Percentiles rank a stretch among this genome's conserved stretches.
Conservation (phyloP, 805 yeast genomes). For the Starmerella vaccinii region DNA sequence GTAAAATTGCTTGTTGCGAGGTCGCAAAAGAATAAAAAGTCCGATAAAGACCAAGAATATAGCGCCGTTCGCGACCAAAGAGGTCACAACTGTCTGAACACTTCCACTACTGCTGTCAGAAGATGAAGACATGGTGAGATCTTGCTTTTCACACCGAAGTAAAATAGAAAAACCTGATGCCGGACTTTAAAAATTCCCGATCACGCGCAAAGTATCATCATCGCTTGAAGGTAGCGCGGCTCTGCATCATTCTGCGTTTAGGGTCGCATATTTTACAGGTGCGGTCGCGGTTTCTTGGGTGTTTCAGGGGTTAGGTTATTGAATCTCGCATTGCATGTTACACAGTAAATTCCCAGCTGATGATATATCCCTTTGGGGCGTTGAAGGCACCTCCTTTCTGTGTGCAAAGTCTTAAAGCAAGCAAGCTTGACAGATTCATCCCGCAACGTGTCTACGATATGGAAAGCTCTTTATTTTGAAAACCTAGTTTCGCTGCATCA, state of each 20-base stretch:
- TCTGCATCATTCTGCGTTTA: not conserved
- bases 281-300: not conserved
- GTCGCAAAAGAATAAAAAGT: constrained; percentile 56
- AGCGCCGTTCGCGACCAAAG: constrained; percentile 58
- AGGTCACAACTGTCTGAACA: constrained; percentile 49
- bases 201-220: not conserved
- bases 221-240: no score
- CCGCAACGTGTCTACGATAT: no score
- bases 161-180: not conserved
- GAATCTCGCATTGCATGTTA: not conserved
- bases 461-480: no score
- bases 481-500: not conserved
- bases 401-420: not conserved
- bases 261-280: not conserved
- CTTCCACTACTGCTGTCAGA: constrained; percentile 16
- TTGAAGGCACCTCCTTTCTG: not conserved
- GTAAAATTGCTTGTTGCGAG: constrained; percentile 61
- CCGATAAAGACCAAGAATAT: constrained; percentile 53
- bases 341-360: not conserved
- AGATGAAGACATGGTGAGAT: not conserved
- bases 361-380: no score
- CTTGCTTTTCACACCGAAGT: not conserved
- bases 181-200: not conserved
- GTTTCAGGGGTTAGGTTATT: not conserved
- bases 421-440: no score